Percentiles rank a stretch among this genome's conserved stretches.
These are phyloP conservation scores for Linnemannia hyalina DNA, from an alignment of 192 early-diverging fungal species.

Conservation along the genomic window DNA sequence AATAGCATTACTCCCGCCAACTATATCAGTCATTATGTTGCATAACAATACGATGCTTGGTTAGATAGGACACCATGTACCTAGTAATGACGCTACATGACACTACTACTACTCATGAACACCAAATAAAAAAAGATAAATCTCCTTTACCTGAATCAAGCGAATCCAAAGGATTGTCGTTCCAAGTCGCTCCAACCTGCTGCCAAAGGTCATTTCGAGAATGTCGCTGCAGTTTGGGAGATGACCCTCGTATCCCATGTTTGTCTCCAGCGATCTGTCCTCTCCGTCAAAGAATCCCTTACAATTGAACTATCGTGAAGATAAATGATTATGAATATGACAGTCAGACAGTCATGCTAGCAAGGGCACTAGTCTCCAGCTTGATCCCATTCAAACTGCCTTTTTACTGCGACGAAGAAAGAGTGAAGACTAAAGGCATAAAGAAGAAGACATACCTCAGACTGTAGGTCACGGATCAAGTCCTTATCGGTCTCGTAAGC, in stretches of 20 bases:
- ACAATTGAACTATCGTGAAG: constrained; percentile 23
- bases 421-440: no score
- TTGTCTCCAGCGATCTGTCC: constrained; percentile 9
- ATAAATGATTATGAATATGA: background rate
- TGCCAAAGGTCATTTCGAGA: constrained; percentile 22
- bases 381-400: no score
- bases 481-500: constrained; percentile 16
- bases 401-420: background rate
- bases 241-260: background rate
- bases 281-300: constrained; percentile 24
- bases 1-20: constrained; percentile 30
- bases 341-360: background rate
- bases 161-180: constrained; percentile 22
- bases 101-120: background rate
- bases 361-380: background rate
- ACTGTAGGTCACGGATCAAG: constrained; percentile 21
- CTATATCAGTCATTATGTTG: background rate
- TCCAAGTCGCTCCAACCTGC: constrained; percentile 12
- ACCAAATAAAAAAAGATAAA: no score
- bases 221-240: constrained; percentile 28
- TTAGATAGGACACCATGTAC: background rate
- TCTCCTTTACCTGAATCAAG: constrained; percentile 28
- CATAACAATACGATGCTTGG: no score
- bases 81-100: background rate
- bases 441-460: constrained; percentile 14